Conservation (phyloP, 2,329 filamentous ascomycete species). For the Talaromyces sp. region DNA sequence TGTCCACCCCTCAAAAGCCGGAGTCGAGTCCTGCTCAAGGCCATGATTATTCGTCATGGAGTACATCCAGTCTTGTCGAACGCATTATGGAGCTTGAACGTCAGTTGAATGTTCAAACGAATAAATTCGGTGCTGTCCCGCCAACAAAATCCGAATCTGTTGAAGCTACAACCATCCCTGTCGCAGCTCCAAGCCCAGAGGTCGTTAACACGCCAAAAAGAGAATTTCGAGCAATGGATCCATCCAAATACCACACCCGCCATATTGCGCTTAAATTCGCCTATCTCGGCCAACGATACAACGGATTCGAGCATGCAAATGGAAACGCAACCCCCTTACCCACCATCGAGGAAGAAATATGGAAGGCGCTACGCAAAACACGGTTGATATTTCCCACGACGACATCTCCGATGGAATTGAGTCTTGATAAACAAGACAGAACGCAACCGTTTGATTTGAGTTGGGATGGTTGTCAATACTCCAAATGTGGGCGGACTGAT, state of each 20-base stretch:
- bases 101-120: conserved; percentile 57
- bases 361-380: conserved; percentile 82
- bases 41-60: conserved; percentile 65
- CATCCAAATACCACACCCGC: conserved; percentile 76
- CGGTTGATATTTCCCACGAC: conserved; percentile 72
- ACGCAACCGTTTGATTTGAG: conserved; percentile 54
- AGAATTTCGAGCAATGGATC: conserved; percentile 63
- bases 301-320: conserved; percentile 85
- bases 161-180: background rate
- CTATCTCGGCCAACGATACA: conserved; percentile 87
- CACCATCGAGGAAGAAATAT: conserved; percentile 89
- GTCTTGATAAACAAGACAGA: conserved; percentile 46
- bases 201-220: conserved; percentile 35
- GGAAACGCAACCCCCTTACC: conserved; percentile 67
- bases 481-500: conserved; percentile 92
- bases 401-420: conserved; percentile 34
- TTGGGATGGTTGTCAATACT: conserved; percentile 84
- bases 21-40: conserved; percentile 21
- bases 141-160: conserved; percentile 56
- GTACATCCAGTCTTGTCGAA: conserved; percentile 64
- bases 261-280: conserved; percentile 90
- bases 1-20: conserved; percentile 27
- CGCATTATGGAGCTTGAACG: conserved; percentile 67
- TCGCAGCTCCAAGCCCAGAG: conserved; percentile 25
- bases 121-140: conserved; percentile 18